Base-by-base conservation (phyloP, 2,329 filamentous ascomycete species). In the Fusarium globosum region DNA sequence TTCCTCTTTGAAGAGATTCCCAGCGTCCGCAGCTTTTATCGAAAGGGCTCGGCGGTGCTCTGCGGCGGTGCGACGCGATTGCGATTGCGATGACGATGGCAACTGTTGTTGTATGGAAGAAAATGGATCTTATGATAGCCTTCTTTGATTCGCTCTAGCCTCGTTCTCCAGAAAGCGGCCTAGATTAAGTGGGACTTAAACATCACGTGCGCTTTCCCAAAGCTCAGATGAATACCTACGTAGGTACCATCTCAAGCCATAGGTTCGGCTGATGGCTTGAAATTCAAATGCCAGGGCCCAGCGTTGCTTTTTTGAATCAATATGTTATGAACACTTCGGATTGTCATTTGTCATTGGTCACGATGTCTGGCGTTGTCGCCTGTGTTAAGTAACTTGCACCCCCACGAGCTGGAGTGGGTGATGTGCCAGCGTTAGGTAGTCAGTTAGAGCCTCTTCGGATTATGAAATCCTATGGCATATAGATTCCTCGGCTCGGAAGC, bases 141-240 rank as follows among this genome's bases (percentile, higher is more conserved):
- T 72, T 58, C 48, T 64, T 28, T 26, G 59, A 26, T 55, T 64
- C 55, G 59, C 56, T 53, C 69, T 74, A 78, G 76, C 74, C 66
- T 70, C 39, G 39, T 46, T 65, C 23, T 39, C 53, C 15, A 21
- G 23, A 36, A 26, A 36, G 23, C 12, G 33, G n/a, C 26, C 23
- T 16, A 30, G 33, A 15, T 21, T 41, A 65, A 65, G 36, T 70
- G 66, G 66, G n/a, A 4, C 2, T 4, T 2, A 1, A 13, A 26
- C 13, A 13, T 67, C 55, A 53, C 61, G 57, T 68, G 72, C 38
- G 35, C 7, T 14, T 16, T n/a, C 13, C 42, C 55, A 28, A 28
- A 39, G 20, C 35, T 39, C 26, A 21, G 26, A 28, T 28, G 20
- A 16, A 41, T 18, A 38, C 12, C 11, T 33, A 33, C 30, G 4